Evolutionary conservation across 306 rosid genomes (phyloP).

Genomic region (Aeschynomene evenia): DNA sequence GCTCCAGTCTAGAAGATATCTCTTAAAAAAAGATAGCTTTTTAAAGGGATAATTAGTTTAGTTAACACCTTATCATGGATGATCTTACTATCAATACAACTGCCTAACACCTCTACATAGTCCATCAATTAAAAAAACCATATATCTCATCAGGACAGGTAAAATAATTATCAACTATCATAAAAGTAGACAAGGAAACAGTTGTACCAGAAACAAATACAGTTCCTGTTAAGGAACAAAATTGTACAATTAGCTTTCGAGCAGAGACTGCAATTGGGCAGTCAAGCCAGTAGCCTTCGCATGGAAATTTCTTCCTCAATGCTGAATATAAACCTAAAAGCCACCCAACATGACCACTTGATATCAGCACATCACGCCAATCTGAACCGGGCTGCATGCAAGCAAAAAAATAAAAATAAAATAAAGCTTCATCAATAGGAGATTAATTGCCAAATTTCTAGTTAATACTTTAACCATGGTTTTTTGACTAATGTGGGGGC

Average conservation of each 20-base stretch:
- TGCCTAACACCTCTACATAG: slow-evolving; percentile 6
- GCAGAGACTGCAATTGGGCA: slow-evolving; percentile 88
- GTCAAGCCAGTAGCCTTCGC: slow-evolving; percentile 88
- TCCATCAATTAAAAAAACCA: slow-evolving; percentile 6
- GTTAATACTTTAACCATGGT: slow-evolving; percentile 14
- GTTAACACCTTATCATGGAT: slow-evolving; percentile 13
- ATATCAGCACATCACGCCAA: slow-evolving; percentile 78
- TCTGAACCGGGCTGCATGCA: slow-evolving; percentile 85
- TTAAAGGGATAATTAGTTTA: slow-evolving; percentile 6
- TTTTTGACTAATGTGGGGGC: not conserved
- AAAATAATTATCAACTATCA: slow-evolving; percentile 20
- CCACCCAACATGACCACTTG: slow-evolving; percentile 83
- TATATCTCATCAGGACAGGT: slow-evolving; percentile 9
- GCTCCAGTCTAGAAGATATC: slow-evolving; percentile 5
- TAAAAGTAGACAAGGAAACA: slow-evolving; percentile 26
- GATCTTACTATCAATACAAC: slow-evolving; percentile 18
- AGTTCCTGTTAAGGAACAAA: slow-evolving; percentile 84
- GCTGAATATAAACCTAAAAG: slow-evolving; percentile 82
- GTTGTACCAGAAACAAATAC: slow-evolving; percentile 74
- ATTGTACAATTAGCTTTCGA: slow-evolving; percentile 84
- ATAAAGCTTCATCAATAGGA: slow-evolving; percentile 19
- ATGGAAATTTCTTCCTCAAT: slow-evolving; percentile 70
- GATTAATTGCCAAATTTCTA: slow-evolving; percentile 17
- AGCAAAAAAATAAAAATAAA: slow-evolving; percentile 33
- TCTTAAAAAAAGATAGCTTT: not conserved